These are phyloP conservation scores for Trichoderma breve DNA, from an alignment of 2,329 filamentous ascomycete genomes.

Conservation along the genomic window DNA sequence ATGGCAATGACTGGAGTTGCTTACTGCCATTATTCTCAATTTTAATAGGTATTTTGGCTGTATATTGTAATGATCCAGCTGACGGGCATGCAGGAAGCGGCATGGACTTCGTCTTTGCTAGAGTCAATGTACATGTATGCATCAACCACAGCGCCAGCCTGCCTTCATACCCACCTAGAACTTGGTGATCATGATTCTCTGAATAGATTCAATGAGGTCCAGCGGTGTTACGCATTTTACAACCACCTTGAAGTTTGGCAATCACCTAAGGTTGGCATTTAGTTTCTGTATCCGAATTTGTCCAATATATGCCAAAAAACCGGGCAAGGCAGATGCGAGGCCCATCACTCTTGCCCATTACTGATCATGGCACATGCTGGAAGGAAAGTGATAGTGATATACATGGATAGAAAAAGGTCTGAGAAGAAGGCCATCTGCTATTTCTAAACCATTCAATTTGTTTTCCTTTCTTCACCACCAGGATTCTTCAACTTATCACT, in stretches of 20 bases:
- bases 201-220: neutral
- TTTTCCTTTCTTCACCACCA: neutral
- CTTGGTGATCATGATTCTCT: neutral
- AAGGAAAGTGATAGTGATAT: neutral
- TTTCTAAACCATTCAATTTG: neutral
- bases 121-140: neutral
- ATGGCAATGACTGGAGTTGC: neutral
- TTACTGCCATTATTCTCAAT: neutral
- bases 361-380: neutral
- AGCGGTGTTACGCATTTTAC: neutral
- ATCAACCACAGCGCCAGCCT: neutral
- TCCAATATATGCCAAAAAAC: neutral
- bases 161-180: neutral
- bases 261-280: neutral
- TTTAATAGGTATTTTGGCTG: neutral
- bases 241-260: too few relatives aligned
- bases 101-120: neutral
- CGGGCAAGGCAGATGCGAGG: neutral
- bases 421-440: neutral
- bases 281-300: neutral
- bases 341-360: neutral
- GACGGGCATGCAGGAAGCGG: neutral
- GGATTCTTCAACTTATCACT: neutral
- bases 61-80: neutral
- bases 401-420: neutral